These are phyloP conservation scores for Leucocoprinus birnbaumii DNA, from an alignment of 768 basidiomycete species.

Conservation along the genomic window DNA sequence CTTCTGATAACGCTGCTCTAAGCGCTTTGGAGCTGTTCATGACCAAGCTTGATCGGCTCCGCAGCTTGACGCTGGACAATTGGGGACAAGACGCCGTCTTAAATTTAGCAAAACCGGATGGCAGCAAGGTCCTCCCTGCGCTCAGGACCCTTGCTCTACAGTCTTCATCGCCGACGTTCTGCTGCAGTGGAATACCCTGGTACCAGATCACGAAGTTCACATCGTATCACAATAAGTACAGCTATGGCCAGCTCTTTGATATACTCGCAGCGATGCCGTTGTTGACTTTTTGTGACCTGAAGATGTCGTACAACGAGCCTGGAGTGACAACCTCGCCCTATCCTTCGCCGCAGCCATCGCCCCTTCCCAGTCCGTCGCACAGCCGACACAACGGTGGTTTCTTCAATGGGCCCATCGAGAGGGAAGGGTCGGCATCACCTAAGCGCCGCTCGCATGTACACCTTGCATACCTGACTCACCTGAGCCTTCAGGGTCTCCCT, in stretches of 20 bases:
- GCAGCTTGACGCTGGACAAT: conserved; percentile 10
- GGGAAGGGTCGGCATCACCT: conserved; percentile 4
- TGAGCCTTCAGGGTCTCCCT: conserved; percentile 8
- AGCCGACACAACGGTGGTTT: not conserved
- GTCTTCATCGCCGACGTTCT: conserved; percentile 8
- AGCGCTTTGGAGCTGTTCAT: conserved; percentile 8
- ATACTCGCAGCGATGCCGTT: conserved; percentile 10
- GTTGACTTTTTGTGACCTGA: conserved; percentile 8
- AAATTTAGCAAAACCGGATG: not conserved
- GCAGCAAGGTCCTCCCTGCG: not conserved
- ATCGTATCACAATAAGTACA: conserved; percentile 9
- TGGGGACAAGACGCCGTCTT: conserved; percentile 7
- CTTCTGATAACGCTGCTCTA: conserved; percentile 1
- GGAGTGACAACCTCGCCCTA: conserved; percentile 8
- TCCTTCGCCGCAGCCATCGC: conserved; percentile 6
- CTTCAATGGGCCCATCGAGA: not conserved
- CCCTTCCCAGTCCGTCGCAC: conserved; percentile 4
- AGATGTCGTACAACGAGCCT: conserved; percentile 11
- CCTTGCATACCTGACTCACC: conserved; percentile 9
- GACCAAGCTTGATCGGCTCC: conserved; percentile 8
- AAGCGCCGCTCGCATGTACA: conserved; percentile 6
- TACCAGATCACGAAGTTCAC: conserved; percentile 7
- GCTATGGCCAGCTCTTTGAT: conserved; percentile 11
- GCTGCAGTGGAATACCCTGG: conserved; percentile 9
- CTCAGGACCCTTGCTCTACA: conserved; percentile 2